Base-by-base conservation (phyloP, 352 stramenopile genomes). In the Globisporangium perplexum region DNA sequence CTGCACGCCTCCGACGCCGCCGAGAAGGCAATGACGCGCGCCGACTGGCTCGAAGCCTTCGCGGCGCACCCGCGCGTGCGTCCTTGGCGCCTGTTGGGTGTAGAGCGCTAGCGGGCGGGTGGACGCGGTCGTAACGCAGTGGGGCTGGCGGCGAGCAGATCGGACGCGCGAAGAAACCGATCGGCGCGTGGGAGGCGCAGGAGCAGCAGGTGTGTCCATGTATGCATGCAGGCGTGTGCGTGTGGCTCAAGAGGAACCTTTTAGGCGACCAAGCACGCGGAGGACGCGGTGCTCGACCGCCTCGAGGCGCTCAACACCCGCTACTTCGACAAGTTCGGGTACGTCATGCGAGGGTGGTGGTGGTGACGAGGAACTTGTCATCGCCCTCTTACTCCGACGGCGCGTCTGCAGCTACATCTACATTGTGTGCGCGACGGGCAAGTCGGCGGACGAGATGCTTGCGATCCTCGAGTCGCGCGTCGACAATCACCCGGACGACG, bases 371-470 rank as follows among this genome's bases (percentile, higher is more conserved):
- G 10, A 8, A 35, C 30, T 11, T 8, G 8, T 30, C 26, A 30
- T 38, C 12, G 12, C 33, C 4, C 33, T 17, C 33, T 17, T 12
- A 39, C 33, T n/a, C n/a, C n/a, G 14, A 36, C 31, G 10, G 3
- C 33, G 14, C 33, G 14, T 17, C 8, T 30, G 11, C 45, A 88
- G 74, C 15, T 89, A 86, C 61, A 88, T 90, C 30, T 92, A 83
- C 66, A 90, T 92, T 48, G 73, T 92, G 12, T 92, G 81, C 46
- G 78, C 78, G 12, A 92, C 81, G 35, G 78, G 78, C 49, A 92
- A 92, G 52, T 88, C 78, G 15, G 78, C 81, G 4, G 54, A 71
- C 6, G 78, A 90, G 60, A 92, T 90, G 81, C 71, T 92, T 2
- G 48, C 54, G 22, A 87, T 92, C 56, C 58, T 92, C 15, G 66